Base-by-base conservation (phyloP, 2,329 filamentous ascomycete genomes). In the Cladosporium colombiae region DNA sequence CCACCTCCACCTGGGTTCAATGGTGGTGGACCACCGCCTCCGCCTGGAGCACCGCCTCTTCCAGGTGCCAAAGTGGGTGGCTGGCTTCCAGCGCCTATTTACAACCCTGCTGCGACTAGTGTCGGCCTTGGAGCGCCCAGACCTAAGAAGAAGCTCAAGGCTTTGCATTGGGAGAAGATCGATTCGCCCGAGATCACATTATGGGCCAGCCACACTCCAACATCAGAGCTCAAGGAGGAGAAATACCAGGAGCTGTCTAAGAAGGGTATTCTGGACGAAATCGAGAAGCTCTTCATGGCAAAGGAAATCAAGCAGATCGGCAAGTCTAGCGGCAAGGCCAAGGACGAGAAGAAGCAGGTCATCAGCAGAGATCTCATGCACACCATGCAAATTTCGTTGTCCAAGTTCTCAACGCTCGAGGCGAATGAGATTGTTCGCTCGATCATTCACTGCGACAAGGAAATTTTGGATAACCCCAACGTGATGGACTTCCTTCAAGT, bases 81-180 rank as follows among this genome's bases (percentile, higher is more conserved):
- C 68, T 97, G 91, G 81, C 80, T 97, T 68, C 85, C 88, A 57
- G 86, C 89, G 69, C 83, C 87, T 70, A 83, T 85, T 35, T 82
- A 83, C 65, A 85, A 86, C 67, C 80, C 82, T 23, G 76, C 84
- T 5, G 75, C 84, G 16, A 80, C 87, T 25, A 85, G 87, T 8
- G 83, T 92, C 71, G 88, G 89, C 52, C 81, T 96, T 73, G 89
- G 92, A 40, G 91, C 93, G 67, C 91, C 93, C 62, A 85, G 94
- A 72, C 93, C 95, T 25, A 98, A 97, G 86, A 98, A 97, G 88
- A 99, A 98, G 84, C 92, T 99, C 79, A 99, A 99, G 87, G 94
- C 94, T 66, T 85, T 99, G 71, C 95, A 99, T 81, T 98, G 95
- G 94, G 95, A 99, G 81, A 98, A 98, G 83, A 92, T 99, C 64